These are phyloP conservation scores for Pseudogymnoascus pannorum DNA, from an alignment of 2,329 filamentous ascomycete species.

Conservation along the genomic window DNA sequence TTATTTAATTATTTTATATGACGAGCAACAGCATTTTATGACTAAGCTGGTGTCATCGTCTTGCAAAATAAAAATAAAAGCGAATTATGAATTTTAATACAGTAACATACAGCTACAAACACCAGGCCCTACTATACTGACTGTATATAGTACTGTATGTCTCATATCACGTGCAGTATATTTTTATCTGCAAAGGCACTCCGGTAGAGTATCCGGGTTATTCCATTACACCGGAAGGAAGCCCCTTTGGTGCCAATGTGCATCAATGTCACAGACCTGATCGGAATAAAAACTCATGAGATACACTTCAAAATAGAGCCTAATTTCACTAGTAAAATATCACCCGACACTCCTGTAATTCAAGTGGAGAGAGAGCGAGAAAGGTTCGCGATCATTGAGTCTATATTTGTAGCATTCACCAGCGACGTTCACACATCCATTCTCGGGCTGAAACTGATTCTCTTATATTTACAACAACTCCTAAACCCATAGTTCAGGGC, in stretches of 20 bases:
- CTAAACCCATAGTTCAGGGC: conserved; percentile 1
- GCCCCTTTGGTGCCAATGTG: not conserved
- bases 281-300: not conserved
- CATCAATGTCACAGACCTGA: not conserved
- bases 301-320: not conserved
- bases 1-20: not conserved
- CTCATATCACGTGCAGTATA: not conserved
- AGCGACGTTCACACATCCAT: not conserved
- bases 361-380: not conserved
- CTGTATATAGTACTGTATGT: not conserved
- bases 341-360: not conserved
- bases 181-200: not conserved
- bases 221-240: not conserved
- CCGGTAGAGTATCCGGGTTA: too few species aligned
- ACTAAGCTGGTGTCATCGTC: not conserved
- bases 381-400: conserved; percentile 1
- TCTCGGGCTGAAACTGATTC: conserved; percentile 2
- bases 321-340: not conserved
- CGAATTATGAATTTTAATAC: not conserved
- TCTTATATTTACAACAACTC: conserved; percentile 11
- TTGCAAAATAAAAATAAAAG: not conserved
- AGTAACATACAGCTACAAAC: not conserved
- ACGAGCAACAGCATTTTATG: not conserved
- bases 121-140: too few species aligned
- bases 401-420: conserved; percentile 7